Base-by-base conservation (phyloP, 768 basidiomycete species). In the Lactifluus pinguis region DNA sequence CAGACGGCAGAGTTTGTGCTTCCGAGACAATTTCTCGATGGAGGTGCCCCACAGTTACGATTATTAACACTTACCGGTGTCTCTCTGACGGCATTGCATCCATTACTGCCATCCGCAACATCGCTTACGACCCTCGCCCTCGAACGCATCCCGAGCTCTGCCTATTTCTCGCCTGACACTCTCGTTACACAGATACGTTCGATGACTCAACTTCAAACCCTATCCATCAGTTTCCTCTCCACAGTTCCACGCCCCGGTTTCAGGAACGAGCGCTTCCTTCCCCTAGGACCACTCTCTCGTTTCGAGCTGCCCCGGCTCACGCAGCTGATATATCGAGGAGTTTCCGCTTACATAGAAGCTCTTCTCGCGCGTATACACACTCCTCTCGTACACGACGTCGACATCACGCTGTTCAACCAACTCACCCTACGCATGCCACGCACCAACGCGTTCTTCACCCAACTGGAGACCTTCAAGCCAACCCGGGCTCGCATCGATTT, bases 191-290 rank as follows among this genome's bases (percentile, higher is more conserved):
- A 53, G 10, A 49, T 62, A 49, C 49, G 56, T 13, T 14, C 47
- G 2, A 62, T 58, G 57, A 17, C 47, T n/a, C n/a, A 36, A 30
- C 61, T 62, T 10, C 30, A 21, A 42, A 38, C 36, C 0, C 57
- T 62, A 34, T 58, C 61, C 6, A 53, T 62, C 8, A 29, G 61
- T 3, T 58, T 62, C 57, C 51, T 62, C 8, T 58, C 47, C 47
- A 25, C 61, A 5, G 29, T 47, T 29, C 60, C 60, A 39, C 60
- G 50, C 38, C 55, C 55, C 30, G 55, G 50, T 53, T 57, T 61
- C 11, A 8, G 50, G 15, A 30, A 47, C 21, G 39, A 49, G 34
- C 61, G 47, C 1, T 29, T 58, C 11, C 32, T 58, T 34, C 51
- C 52, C 13, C 21, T 2, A 9, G 51, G 48, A 29, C 61, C 11